phyloP scores from a whole-genome alignment of 2,329 filamentous ascomycete genomes.

The Curvularia spicifera region DNA sequence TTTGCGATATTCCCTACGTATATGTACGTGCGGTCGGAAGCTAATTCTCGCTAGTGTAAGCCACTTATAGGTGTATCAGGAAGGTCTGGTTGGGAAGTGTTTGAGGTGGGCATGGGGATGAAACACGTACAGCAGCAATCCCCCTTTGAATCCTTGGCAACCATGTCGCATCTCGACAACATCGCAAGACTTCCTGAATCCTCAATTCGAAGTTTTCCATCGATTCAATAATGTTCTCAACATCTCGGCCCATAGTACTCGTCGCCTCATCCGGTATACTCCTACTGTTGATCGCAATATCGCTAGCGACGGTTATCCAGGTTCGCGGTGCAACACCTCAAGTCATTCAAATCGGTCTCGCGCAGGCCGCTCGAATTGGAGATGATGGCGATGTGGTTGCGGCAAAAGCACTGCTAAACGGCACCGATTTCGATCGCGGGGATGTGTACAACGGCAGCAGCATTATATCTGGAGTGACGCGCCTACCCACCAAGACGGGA shows the following conservation, averaged over 20 bases:
- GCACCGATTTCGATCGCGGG: constrained; percentile 38
- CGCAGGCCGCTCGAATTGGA: constrained; percentile 36
- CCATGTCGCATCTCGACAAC: constrained; percentile 6
- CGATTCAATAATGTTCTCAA: constrained; percentile 25
- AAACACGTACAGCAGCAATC: constrained; percentile 30
- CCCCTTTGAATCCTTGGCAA: constrained; percentile 16
- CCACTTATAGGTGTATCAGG: neutral
- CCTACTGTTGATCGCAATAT: constrained; percentile 39
- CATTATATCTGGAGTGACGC: constrained; percentile 20
- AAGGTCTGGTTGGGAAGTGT: neutral
- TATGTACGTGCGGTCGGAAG: neutral
- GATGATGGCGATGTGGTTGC: constrained; percentile 25
- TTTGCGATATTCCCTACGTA: neutral
- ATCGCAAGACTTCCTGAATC: neutral
- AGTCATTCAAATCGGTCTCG: constrained; percentile 32
- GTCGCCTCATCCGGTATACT: constrained; percentile 34
- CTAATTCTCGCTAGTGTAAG: neutral
- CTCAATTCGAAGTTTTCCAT: neutral
- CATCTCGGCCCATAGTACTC: constrained; percentile 31
- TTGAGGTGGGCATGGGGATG: constrained; percentile 17
- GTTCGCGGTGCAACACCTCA: constrained; percentile 32
- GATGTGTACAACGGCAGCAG: constrained; percentile 34
- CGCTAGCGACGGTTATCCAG: constrained; percentile 38
- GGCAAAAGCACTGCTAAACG: constrained; percentile 37
- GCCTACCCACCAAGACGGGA: constrained; percentile 22